These are phyloP conservation scores for Tylopilus sp. DNA, from an alignment of 768 basidiomycete species.

Conservation along the genomic window DNA sequence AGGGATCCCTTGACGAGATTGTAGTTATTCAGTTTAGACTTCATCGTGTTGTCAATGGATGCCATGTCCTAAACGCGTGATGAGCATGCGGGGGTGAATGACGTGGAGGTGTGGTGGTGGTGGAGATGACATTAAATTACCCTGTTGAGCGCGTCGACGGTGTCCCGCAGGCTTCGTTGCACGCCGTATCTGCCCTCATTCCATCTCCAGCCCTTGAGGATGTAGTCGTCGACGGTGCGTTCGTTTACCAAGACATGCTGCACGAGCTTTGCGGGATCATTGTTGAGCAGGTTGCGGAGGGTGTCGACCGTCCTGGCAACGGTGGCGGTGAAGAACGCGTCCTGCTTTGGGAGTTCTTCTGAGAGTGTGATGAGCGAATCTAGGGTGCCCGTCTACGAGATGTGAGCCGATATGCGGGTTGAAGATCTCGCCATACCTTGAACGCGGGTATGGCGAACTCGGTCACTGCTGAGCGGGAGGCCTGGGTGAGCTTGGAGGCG, in stretches of 20 bases:
- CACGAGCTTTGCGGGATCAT: constrained; percentile 70
- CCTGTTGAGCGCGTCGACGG: constrained; percentile 83
- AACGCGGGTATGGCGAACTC: constrained; percentile 78
- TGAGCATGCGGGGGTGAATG: constrained; percentile 24
- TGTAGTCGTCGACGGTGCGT: constrained; percentile 70
- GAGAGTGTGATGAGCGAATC: constrained; percentile 85
- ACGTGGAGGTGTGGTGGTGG: constrained; percentile 8
- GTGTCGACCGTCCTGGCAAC: constrained; percentile 95
- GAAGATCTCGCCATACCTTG: constrained; percentile 61
- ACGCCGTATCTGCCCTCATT: constrained; percentile 88
- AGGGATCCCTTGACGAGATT: constrained; percentile 92
- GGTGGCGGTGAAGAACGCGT: constrained; percentile 78
- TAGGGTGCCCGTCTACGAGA: constrained; percentile 85
- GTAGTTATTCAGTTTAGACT: constrained; percentile 86
- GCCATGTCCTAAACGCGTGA: constrained; percentile 67
- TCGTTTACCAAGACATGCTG: constrained; percentile 84
- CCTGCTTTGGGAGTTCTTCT: constrained; percentile 91
- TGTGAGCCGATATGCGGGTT: constrained; percentile 2
- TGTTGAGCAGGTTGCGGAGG: constrained; percentile 84
- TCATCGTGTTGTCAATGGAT: constrained; percentile 93
- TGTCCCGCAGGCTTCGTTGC: constrained; percentile 77
- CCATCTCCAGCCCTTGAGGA: constrained; percentile 87
- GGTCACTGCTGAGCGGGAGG: constrained; percentile 56
- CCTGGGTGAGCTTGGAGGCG: constrained; percentile 54
- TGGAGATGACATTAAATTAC: constrained; percentile 39